These are phyloP conservation scores for Heterobasidion parviporum DNA, from an alignment of 1,284 basidiomycete species.

Conservation along the genomic window DNA sequence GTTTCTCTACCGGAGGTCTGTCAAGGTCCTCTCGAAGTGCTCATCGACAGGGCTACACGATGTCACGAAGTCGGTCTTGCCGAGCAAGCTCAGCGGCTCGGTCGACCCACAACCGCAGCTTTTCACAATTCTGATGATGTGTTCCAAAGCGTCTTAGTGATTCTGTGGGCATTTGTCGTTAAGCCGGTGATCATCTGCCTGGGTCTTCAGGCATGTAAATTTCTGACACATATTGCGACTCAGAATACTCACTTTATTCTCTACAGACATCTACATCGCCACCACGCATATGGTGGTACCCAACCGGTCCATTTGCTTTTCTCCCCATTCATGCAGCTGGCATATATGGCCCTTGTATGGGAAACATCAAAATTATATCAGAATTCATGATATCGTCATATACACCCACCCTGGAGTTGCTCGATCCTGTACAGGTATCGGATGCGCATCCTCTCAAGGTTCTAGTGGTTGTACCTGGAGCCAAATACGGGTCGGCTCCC, in stretches of 20 bases:
- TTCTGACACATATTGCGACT: no score
- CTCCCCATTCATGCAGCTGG: slow-evolving; percentile 3
- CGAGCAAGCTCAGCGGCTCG: neutral
- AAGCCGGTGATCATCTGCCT: neutral
- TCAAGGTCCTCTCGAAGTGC: no score
- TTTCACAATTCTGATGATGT: neutral
- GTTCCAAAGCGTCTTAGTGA: neutral
- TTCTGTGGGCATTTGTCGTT: neutral
- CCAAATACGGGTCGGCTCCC: neutral
- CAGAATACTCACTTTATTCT: neutral
- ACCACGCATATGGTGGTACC: neutral
- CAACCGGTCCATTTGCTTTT: neutral
- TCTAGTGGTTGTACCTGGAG: slow-evolving; percentile 1
- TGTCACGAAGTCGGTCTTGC: neutral
- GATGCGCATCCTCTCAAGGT: neutral
- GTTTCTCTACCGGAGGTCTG: neutral
- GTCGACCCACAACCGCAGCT: neutral
- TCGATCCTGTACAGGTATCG: neutral
- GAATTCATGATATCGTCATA: slow-evolving; percentile 17
- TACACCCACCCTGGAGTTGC: slow-evolving; percentile 12
- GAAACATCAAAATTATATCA: neutral
- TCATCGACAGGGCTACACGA: no score
- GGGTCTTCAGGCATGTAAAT: no score
- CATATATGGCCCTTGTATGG: slow-evolving; percentile 6
- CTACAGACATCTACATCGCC: neutral